These are phyloP conservation scores for Aspergillus thermomutatus DNA, from an alignment of 2,329 filamentous ascomycete genomes.

Conservation along the genomic window DNA sequence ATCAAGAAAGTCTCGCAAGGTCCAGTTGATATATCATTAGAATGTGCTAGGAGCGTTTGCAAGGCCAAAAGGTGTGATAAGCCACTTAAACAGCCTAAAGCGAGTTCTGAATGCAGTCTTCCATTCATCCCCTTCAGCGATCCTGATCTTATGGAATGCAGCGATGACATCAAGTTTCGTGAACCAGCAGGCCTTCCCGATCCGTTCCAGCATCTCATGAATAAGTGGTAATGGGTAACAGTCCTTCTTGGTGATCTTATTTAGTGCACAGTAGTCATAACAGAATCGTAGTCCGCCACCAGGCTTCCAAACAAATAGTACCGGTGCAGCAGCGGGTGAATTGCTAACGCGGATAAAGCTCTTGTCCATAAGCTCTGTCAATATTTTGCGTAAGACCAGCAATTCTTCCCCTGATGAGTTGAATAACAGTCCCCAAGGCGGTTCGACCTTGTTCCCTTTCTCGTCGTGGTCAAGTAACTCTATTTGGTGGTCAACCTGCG, in stretches of 20 bases:
- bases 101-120: conserved; percentile 7
- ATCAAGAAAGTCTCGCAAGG: no score
- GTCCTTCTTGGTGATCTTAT: not conserved
- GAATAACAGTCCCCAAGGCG: conserved; percentile 12
- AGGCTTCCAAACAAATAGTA: no score
- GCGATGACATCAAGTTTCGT: not conserved
- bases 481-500: conserved; percentile 16
- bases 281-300: conserved; percentile 10
- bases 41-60: conserved; percentile 14
- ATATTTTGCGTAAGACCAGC: conserved; percentile 12
- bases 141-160: not conserved
- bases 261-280: not conserved
- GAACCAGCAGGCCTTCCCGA: not conserved
- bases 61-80: conserved; percentile 23
- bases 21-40: conserved; percentile 9
- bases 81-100: conserved; percentile 22
- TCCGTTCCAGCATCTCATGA: not conserved
- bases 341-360: conserved; percentile 16
- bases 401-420: conserved; percentile 12
- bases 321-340: conserved; percentile 11
- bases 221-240: not conserved
- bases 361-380: conserved; percentile 15
- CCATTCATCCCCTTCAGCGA: conserved; percentile 4
- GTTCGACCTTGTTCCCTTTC: conserved; percentile 6
- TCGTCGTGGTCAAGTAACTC: conserved; percentile 1